Evolutionary conservation across 2,329 filamentous ascomycete genomes (phyloP).

Genomic region (Aspergillus alliaceus): DNA sequence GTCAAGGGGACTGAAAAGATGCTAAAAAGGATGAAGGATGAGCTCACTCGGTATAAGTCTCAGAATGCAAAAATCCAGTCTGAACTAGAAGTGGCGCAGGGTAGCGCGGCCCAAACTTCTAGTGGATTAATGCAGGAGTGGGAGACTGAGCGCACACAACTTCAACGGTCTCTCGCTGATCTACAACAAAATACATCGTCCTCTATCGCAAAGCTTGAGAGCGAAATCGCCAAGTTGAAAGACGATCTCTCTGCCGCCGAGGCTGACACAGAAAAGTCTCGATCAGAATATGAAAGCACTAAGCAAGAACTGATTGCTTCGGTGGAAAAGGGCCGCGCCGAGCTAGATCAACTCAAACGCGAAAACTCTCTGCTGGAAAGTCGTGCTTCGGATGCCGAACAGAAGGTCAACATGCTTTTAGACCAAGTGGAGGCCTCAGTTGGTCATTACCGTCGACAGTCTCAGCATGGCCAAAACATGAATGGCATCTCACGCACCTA

Average conservation of each 20-base stretch:
- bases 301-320: slow-evolving; percentile 58
- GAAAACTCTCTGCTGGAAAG: slow-evolving; percentile 81
- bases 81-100: slow-evolving; percentile 70
- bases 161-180: slow-evolving; percentile 68
- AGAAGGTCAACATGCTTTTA: slow-evolving; percentile 86
- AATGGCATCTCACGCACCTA: slow-evolving; percentile 52
- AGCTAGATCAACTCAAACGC: slow-evolving; percentile 77
- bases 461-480: slow-evolving; percentile 45
- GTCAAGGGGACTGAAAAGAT: slow-evolving; percentile 99
- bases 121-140: slow-evolving; percentile 58
- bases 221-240: slow-evolving; percentile 66
- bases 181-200: slow-evolving; percentile 69
- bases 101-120: slow-evolving; percentile 45
- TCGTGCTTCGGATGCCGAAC: slow-evolving; percentile 84
- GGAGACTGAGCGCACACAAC: slow-evolving; percentile 69
- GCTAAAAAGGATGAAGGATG: slow-evolving; percentile 97
- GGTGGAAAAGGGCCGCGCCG: slow-evolving; percentile 58
- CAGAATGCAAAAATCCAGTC: slow-evolving; percentile 80
- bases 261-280: slow-evolving; percentile 68
- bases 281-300: slow-evolving; percentile 55
- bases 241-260: slow-evolving; percentile 67
- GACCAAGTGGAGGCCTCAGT: slow-evolving; percentile 94
- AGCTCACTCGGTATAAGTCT: slow-evolving; percentile 86
- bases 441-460: slow-evolving; percentile 85
- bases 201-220: slow-evolving; percentile 68